A percentile compares a stretch with the other conserved stretches of the same genome.
Conservation (phyloP, 371 early-diverging fungal genomes). For the Smittium culicis region DNA sequence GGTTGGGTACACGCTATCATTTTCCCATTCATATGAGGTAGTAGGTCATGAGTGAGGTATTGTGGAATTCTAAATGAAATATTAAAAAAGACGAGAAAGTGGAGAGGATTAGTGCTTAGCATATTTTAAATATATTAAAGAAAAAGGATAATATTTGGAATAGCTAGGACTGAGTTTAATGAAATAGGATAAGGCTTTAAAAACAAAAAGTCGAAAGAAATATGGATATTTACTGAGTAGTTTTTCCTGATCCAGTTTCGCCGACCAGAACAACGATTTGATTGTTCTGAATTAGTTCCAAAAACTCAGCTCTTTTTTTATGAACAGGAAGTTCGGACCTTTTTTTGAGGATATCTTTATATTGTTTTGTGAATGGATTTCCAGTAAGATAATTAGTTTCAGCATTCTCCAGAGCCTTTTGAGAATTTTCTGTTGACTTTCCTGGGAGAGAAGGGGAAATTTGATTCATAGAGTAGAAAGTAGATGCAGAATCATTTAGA, state of each 20-base stretch:
- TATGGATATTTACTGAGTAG: conserved; percentile 53
- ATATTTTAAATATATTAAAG: no score
- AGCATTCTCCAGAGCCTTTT: conserved; percentile 51
- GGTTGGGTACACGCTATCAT: conserved; percentile 97
- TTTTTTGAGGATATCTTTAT: conserved; percentile 64
- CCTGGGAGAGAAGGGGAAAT: conserved; percentile 11
- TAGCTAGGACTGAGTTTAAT: no score
- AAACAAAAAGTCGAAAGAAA: no score
- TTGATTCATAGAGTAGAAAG: not conserved
- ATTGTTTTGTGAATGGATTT: conserved; percentile 58
- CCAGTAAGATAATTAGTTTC: conserved; percentile 65
- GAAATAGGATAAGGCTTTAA: no score
- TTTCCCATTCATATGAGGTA: conserved; percentile 76
- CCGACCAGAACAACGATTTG: conserved; percentile 83
- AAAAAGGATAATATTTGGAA: no score
- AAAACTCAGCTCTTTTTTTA: conserved; percentile 70
- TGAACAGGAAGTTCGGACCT: conserved; percentile 79
- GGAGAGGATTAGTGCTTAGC: no score
- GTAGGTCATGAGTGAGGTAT: conserved; percentile 77
- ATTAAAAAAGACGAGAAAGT: not conserved
- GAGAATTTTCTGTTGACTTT: conserved; percentile 48
- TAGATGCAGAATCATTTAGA: not conserved
- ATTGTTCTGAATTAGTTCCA: conserved; percentile 67
- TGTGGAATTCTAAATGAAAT: conserved; percentile 56
- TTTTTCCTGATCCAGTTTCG: conserved; percentile 81